Evolutionary conservation across 176 grass and related monocot species (phyloP).

Genomic region (Juncus inflexus): DNA sequence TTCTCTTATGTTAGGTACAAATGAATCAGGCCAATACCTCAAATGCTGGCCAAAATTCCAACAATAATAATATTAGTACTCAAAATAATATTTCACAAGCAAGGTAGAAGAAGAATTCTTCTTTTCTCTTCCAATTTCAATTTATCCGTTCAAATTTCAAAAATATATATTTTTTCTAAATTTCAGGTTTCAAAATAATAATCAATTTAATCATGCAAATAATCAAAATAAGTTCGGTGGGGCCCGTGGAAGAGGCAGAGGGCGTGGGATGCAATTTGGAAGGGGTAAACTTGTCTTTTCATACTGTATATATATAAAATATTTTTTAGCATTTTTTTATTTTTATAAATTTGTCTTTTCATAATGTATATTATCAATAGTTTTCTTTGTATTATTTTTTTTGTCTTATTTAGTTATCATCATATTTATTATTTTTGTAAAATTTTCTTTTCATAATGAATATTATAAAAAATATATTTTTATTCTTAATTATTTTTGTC

Average conservation of each 20-base stretch:
- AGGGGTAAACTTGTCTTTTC: conserved; percentile 31
- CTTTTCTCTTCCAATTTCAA: neutral
- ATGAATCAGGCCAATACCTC: conserved; percentile 24
- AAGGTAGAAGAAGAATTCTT: conserved; percentile 23
- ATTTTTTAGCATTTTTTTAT: too few relatives aligned
- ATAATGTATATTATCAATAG: too few relatives aligned
- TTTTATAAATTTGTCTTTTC: too few relatives aligned
- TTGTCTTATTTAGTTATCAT: too few relatives aligned
- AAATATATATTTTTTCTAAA: conserved; percentile 3
- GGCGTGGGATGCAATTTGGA: conserved; percentile 38
- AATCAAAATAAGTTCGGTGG: conserved; percentile 31
- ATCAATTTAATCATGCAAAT: neutral
- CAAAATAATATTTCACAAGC: conserved; percentile 26
- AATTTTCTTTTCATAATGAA: conserved; percentile 2
- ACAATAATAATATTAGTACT: conserved; percentile 27
- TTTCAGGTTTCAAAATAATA: conserved; percentile 19
- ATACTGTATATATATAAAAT: neutral
- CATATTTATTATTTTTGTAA: too few relatives aligned
- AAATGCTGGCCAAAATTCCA: conserved; percentile 29
- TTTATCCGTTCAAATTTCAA: neutral
- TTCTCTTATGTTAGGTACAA: conserved; percentile 34
- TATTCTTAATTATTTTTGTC: neutral
- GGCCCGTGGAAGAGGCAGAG: conserved; percentile 31
- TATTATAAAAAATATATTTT: neutral
- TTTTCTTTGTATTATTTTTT: too few relatives aligned